phyloP scores from a whole-genome alignment of 257 asterid genomes.

The Ophiorrhiza pumila region DNA sequence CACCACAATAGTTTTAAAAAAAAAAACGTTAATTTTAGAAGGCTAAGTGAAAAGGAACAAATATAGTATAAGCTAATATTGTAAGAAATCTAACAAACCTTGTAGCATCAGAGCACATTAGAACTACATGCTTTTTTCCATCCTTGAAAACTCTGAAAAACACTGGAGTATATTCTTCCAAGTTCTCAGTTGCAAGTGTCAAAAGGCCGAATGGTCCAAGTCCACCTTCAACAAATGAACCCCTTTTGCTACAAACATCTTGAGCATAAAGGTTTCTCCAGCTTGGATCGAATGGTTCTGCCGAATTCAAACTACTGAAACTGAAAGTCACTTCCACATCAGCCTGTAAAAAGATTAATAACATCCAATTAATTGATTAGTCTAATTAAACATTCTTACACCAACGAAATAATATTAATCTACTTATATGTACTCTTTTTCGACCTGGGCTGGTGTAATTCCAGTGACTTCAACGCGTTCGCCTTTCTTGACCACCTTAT shows the following conservation, averaged over 20 bases:
- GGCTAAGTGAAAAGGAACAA: neutral
- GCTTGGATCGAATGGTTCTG: constrained; percentile 55
- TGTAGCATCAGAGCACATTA: constrained; percentile 64
- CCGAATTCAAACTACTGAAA: constrained; percentile 50
- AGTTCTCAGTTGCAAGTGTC: constrained; percentile 55
- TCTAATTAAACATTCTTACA: too few relatives aligned
- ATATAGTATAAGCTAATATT: too few relatives aligned
- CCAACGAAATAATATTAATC: too few relatives aligned
- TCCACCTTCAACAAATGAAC: constrained; percentile 54
- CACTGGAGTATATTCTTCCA: constrained; percentile 70
- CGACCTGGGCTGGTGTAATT: constrained; percentile 46
- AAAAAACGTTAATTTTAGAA: neutral
- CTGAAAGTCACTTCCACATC: constrained; percentile 71
- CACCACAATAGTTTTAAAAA: neutral
- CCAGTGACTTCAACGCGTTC: constrained; percentile 32
- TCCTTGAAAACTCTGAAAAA: constrained; percentile 62
- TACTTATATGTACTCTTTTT: too few relatives aligned
- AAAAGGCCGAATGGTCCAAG: constrained; percentile 74
- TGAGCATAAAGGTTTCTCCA: constrained; percentile 59
- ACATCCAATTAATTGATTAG: too few relatives aligned
- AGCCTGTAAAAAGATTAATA: constrained; percentile 35
- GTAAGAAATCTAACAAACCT: constrained; percentile 28
- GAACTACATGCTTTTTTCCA: constrained; percentile 39
- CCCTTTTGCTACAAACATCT: constrained; percentile 44
- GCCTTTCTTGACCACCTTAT: constrained; percentile 23